Base-by-base conservation (phyloP, 2,329 filamentous ascomycete genomes). In the Alternaria incomplexa region DNA sequence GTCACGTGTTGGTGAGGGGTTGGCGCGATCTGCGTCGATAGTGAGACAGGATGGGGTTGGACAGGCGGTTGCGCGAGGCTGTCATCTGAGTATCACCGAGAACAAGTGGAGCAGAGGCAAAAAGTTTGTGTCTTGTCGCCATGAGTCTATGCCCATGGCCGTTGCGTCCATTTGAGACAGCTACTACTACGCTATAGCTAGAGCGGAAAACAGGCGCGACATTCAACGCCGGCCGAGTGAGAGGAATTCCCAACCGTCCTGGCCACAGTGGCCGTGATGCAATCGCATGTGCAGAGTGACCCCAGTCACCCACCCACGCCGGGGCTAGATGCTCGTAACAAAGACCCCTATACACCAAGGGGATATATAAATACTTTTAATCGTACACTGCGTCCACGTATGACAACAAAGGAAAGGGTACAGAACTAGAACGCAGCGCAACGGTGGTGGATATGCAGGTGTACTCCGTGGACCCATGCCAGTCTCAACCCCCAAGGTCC, bases 351-450 rank as follows among this genome's bases (percentile, higher is more conserved):
- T 59, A 48, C 26, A 70, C 51, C 54, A 60, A 67, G 43, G 61
- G 64, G 62, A 72, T 65, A 73, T 70, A 73, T 65, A 65, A 65
- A 70, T 75, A 66, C 73, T 75, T 75, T 75, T 75, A 68, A 67
- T 74, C 66, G 66, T 75, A 74, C 73, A 75, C 68, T 65, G 65
- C 65, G 46, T 61, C 61, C 56, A 58, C 56, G 46, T 58, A 63
- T 59, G 65, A 57, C 55, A 51, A 70, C 64, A 67, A 58, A 69
- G 66, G 67, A 69, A 64, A 70, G 61, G 61, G 58, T 74, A 74
- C 71, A 72, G 43, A 62, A 61, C 55, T 64, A 66, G 59, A 67
- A 71, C 56, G 64, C 62, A 69, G 56, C 56, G 50, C 46, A 62
- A 59, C 69, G 59, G 65, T 64, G 50, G 54, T 58, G 36, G 63